phyloP scores from a whole-genome alignment of 257 asterid species.

The Paraleonurus japonicus region DNA sequence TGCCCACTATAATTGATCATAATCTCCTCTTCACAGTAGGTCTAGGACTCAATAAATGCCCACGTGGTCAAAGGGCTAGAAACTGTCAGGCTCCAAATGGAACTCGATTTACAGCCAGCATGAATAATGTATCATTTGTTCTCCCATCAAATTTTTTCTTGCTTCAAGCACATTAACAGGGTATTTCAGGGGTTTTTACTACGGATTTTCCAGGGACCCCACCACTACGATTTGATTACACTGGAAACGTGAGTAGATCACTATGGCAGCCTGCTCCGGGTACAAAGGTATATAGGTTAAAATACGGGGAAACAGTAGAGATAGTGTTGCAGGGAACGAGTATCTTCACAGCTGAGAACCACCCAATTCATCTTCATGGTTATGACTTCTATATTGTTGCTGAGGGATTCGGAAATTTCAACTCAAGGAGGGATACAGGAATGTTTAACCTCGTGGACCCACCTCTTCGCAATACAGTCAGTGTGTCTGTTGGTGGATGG shows the following conservation, averaged over 20 bases:
- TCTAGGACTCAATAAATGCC: conserved; percentile 69
- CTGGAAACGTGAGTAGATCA: conserved; percentile 80
- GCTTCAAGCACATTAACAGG: conserved; percentile 73
- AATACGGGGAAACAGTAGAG: conserved; percentile 71
- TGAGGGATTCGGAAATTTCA: conserved; percentile 88
- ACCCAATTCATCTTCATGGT: conserved; percentile 95
- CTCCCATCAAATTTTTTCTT: conserved; percentile 75
- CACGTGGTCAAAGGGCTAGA: conserved; percentile 42
- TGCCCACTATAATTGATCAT: conserved; percentile 77
- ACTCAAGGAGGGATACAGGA: conserved; percentile 51
- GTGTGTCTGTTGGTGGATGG: conserved; percentile 91
- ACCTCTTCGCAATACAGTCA: conserved; percentile 73
- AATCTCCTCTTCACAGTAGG: conserved; percentile 75
- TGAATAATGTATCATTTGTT: conserved; percentile 85
- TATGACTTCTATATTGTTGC: conserved; percentile 78
- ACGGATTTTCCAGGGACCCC: conserved; percentile 76
- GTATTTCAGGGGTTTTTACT: conserved; percentile 79
- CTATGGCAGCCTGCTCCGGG: conserved; percentile 72
- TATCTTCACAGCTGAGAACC: conserved; percentile 75
- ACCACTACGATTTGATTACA: conserved; percentile 63
- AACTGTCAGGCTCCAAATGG: conserved; percentile 91
- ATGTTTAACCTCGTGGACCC: conserved; percentile 84
- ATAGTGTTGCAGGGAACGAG: conserved; percentile 85
- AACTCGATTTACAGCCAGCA: conserved; percentile 81
- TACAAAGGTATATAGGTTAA: conserved; percentile 60